Base-by-base conservation (phyloP, 78 protist species). In the Polysphondylium violaceum region DNA sequence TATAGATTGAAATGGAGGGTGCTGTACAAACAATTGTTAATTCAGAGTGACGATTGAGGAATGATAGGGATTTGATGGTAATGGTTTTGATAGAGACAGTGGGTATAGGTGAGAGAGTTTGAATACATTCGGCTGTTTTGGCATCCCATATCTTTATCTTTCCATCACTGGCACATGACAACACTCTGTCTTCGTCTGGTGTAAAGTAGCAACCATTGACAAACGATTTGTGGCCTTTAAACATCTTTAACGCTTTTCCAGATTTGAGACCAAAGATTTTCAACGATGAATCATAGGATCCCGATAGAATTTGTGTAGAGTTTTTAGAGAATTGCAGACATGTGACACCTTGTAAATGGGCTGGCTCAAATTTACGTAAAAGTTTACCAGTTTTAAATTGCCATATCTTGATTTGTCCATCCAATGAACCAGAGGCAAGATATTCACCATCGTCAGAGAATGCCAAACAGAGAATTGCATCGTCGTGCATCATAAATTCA, bases 71-170 rank as follows among this genome's bases (percentile, higher is more conserved):
- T 40, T 59, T 61, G 38, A 92, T 73, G 14, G 96, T 33, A 4
- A 81, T 76, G 19, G 86, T 94, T 23, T 36, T 35, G 38, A 87
- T 61, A 8, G 27, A n/a, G 0, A 58, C 65, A 1, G 14, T 25
- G n/a, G 16, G 55, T 2, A 86, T 53, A 27, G 95, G 96, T 14
- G 67, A 16, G 29, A 94, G 25, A 1, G 76, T 68, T 35, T 21
- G 40, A 16, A 93, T 0, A 73, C 98, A 96, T 8, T 96, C 96
- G 33, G 74, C 8, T 1, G 97, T 63, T 65, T 76, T 75, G 2
- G 93, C 47, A 67, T 95, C 97, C 98, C 98, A 96, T 31, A 94
- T 87, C 51, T 67, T 85, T 25, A 93, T 91, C 2, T 95, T 77
- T 3, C 96, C 96, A 60, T 96, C 97, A 27, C 93, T 71, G 14